Evolutionary conservation across 306 rosid genomes (phyloP).

Genomic region (Hippophae tibetana): DNA sequence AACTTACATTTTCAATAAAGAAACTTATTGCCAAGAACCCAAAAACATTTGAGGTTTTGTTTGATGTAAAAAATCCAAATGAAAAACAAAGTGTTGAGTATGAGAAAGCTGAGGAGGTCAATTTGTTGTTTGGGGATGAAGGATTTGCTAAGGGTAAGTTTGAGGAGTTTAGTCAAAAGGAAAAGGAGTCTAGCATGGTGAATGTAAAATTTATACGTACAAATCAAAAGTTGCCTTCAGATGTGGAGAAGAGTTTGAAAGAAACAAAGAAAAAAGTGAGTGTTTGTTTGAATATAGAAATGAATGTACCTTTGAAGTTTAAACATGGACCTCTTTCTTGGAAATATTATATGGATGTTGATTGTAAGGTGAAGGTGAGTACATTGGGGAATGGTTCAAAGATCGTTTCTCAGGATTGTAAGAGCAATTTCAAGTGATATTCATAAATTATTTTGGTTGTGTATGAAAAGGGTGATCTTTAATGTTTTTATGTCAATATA

Average conservation of each 20-base stretch:
- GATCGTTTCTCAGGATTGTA: conserved; percentile 28
- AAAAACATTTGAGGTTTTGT: conserved; percentile 13
- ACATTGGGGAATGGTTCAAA: neutral
- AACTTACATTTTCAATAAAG: conserved; percentile 25
- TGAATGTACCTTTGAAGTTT: conserved; percentile 22
- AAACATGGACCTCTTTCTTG: conserved; percentile 11
- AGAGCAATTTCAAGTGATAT: conserved; percentile 7
- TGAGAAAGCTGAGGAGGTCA: neutral
- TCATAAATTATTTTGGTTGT: too few species aligned
- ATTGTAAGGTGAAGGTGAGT: conserved; percentile 29
- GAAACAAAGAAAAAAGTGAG: conserved; percentile 2
- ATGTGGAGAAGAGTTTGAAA: conserved; percentile 10
- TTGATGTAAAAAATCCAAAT: conserved; percentile 31
- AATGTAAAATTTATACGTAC: conserved; percentile 12
- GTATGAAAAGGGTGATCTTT: too few species aligned
- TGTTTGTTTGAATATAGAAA: conserved; percentile 14
- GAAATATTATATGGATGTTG: conserved; percentile 22
- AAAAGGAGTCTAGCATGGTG: neutral
- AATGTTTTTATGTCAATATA: too few species aligned
- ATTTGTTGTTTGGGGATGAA: neutral
- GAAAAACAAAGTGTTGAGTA: conserved; percentile 7
- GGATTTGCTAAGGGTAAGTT: conserved; percentile 29
- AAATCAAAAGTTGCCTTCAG: neutral
- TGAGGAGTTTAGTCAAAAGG: conserved; percentile 17
- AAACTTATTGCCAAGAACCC: conserved; percentile 4